Percentiles rank a stretch among this genome's conserved stretches.
phyloP scores from a whole-genome alignment of 2,329 filamentous ascomycete genomes.

The Atkinsonella texensis region DNA sequence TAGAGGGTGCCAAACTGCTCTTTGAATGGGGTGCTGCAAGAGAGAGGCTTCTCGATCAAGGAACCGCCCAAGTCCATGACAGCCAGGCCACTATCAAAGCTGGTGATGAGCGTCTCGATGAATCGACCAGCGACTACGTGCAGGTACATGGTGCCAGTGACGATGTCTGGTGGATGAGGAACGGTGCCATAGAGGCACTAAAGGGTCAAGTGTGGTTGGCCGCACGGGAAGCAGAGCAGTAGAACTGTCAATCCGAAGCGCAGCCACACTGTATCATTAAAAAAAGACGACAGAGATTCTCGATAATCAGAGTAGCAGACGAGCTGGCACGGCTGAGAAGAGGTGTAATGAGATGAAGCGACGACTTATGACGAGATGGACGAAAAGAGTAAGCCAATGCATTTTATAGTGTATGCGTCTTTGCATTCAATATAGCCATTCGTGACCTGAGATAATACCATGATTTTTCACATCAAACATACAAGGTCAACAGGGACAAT shows the following conservation, averaged over 20 bases:
- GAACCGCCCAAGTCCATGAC: constrained; percentile 14
- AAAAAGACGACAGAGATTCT: not conserved
- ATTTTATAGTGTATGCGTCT: not conserved
- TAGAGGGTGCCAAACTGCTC: constrained; percentile 38
- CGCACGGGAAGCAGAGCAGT: constrained; percentile 23
- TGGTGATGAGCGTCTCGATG: constrained; percentile 13
- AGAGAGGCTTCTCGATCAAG: constrained; percentile 17
- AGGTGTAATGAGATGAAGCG: not conserved
- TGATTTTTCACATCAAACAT: too few relatives aligned
- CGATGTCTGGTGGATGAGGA: constrained; percentile 41
- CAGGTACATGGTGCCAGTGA: constrained; percentile 13
- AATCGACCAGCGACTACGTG: constrained; percentile 12
- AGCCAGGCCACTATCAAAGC: constrained; percentile 23
- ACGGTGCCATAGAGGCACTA: constrained; percentile 41
- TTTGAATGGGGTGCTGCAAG: constrained; percentile 45
- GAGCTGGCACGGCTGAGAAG: not conserved
- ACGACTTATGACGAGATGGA: constrained; percentile 1
- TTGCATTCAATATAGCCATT: too few relatives aligned
- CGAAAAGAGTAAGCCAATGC: not conserved
- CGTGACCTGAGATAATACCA: not conserved
- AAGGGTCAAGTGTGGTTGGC: constrained; percentile 44
- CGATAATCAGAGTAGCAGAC: not conserved
- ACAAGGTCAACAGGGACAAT: not conserved
- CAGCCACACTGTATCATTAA: not conserved
- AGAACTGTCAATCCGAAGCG: constrained; percentile 1